Evolutionary conservation across 2,329 filamentous ascomycete genomes (phyloP).

Genomic region (Magnaporthales sp.): DNA sequence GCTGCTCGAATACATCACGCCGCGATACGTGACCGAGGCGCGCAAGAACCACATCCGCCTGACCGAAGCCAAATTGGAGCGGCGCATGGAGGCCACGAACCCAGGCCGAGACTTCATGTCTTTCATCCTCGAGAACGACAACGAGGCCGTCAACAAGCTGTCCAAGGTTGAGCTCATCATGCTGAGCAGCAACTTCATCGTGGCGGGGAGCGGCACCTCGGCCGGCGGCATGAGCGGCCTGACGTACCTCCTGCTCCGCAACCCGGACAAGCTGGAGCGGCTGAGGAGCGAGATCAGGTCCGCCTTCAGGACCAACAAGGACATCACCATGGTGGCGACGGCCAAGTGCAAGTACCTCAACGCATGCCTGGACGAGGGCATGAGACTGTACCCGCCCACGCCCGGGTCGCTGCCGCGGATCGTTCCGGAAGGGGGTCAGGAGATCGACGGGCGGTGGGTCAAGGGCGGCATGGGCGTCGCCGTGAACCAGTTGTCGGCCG

Average conservation of each 20-base stretch:
- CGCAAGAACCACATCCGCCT: not conserved
- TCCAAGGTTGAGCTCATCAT: not conserved
- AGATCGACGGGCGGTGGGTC: conserved; percentile 13
- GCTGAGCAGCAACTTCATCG: conserved; percentile 18
- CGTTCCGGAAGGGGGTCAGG: conserved; percentile 9
- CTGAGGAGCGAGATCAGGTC: conserved; percentile 4
- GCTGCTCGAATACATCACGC: no score
- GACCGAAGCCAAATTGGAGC: not conserved
- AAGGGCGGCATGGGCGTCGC: not conserved
- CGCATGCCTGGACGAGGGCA: conserved; percentile 21
- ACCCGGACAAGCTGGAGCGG: conserved; percentile 14
- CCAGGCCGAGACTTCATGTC: not conserved
- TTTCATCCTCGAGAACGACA: no score
- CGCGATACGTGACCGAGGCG: no score
- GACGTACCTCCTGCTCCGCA: conserved; percentile 21
- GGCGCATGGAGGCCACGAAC: not conserved
- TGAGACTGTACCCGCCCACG: conserved; percentile 18
- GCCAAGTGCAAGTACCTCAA: conserved; percentile 20
- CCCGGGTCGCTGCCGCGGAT: conserved; percentile 12
- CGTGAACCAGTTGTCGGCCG: not conserved
- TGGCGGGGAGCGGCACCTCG: conserved; percentile 39
- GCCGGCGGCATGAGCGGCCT: conserved; percentile 28
- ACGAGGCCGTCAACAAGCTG: not conserved
- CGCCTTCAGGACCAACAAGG: conserved; percentile 11
- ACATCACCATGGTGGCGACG: conserved; percentile 17